A percentile compares a stretch with the other conserved stretches of the same genome.
Evolutionary conservation across 768 basidiomycete species (phyloP).

Genomic region (Hemileccinum rubropunctum): DNA sequence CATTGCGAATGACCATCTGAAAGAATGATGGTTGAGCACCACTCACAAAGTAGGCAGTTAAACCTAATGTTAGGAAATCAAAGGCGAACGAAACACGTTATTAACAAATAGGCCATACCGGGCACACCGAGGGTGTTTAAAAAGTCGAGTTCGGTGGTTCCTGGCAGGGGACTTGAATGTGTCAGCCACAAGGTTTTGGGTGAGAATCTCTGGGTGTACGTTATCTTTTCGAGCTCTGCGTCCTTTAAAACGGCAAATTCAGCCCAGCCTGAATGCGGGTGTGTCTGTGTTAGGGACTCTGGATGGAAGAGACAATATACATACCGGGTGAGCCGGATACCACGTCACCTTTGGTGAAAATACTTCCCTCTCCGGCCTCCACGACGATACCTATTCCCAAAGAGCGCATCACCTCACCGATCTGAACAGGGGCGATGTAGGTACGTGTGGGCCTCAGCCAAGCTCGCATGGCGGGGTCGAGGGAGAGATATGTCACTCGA

Average conservation of each 20-base stretch:
- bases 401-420: constrained; percentile 80
- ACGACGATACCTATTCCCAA: constrained; percentile 65
- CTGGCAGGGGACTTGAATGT: constrained; percentile 49
- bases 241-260: constrained; percentile 68
- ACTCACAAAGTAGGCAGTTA: constrained; percentile 88
- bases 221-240: constrained; percentile 46
- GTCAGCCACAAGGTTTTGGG: background rate
- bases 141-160: constrained; percentile 69
- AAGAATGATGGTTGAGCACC: background rate
- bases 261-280: constrained; percentile 59
- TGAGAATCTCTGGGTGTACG: constrained; percentile 40
- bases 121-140: constrained; percentile 74
- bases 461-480: constrained; percentile 89
- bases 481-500: constrained; percentile 71
- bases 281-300: too few relatives aligned
- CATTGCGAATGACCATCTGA: constrained; percentile 2
- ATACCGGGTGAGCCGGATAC: constrained; percentile 63
- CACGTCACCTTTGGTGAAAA: constrained; percentile 61
- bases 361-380: constrained; percentile 50
- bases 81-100: background rate
- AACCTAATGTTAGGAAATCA: constrained; percentile 41
- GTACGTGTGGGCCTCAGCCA: constrained; percentile 74
- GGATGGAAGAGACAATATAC: constrained; percentile 13
- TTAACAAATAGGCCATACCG: constrained; percentile 43
- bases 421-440: constrained; percentile 68